Base-by-base conservation (phyloP, 768 basidiomycete species). In the Serendipita sp. region DNA sequence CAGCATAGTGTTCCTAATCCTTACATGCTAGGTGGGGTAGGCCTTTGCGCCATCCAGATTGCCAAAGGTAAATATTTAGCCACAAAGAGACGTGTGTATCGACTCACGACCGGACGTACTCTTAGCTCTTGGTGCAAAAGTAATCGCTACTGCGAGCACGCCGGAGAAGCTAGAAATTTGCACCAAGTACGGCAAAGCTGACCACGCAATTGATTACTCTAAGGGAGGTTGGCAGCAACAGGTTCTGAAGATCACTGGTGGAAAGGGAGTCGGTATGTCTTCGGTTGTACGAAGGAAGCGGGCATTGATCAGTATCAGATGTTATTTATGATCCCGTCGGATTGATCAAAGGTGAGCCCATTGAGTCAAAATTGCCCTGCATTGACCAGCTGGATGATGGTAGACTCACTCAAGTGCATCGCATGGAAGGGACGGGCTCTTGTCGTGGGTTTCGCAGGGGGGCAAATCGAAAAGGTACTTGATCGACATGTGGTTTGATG, bases 401-500 rank as follows among this genome's bases (percentile, higher is more conserved):
- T 51, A 89, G 92, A 91, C 72, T 86, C 81, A 54, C 72, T 97
- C 65, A 98, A 94, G 72, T 95, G 92, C 72, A 89, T 93, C 65
- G 89, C 88, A 0, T 97, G 94, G 86, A 93, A 94, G 72, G 92
- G 94, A 0, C 82, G 95, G 13, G 86, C 88, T 0, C 70, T 99
- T 10, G 88, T 98, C n/a, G 86, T 99, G 63, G 96, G 95, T 3
- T 98, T 94, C 73, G 91, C 88, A 2, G 88, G 81, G 4, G 90
- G 90, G 2, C 74, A 78, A 11, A 91, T 95, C 64, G 91, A 93
- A 73, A 89, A 91, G 78, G 86, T 88, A 58, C 8, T 71, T 64
- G 30, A 46, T 53, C 7, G 38, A 13, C 38, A 5, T 41, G 68
- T 70, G 65, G 46, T 10, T n/a, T 28, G n/a, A 2, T 15, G 32